A percentile compares a stretch with the other conserved stretches of the same genome.
Evolutionary conservation across 2,329 filamentous ascomycete species (phyloP).

Genomic region (Trichophyton simii): DNA sequence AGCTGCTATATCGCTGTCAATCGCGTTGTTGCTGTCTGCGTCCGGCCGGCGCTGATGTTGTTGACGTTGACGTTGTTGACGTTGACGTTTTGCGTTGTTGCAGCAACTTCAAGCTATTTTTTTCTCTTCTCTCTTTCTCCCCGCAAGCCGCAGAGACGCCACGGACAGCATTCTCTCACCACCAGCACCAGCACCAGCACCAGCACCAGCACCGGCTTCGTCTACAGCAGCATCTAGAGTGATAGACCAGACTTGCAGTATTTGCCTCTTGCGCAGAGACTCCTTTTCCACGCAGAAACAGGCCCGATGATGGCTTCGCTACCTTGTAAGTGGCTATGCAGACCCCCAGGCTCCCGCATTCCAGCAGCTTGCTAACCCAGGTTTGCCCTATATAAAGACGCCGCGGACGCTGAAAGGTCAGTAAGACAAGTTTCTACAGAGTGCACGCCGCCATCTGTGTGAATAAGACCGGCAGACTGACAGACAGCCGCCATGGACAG

Average conservation of each 20-base stretch:
- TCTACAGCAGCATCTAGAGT: neutral
- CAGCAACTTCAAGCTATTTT: neutral
- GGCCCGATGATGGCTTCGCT: neutral
- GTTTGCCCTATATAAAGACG: conserved; percentile 48
- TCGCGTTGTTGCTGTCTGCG: no score
- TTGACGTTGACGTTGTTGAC: neutral
- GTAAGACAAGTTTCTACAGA: conserved; percentile 15
- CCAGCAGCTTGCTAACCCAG: neutral
- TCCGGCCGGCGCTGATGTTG: neutral
- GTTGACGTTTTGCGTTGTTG: neutral
- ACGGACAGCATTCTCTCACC: neutral
- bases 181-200: neutral
- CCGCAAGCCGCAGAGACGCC: neutral
- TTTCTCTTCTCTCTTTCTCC: neutral
- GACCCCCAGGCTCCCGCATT: neutral
- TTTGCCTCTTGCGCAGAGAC: neutral
- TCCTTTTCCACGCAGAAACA: neutral
- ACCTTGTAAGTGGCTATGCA: conserved; percentile 2
- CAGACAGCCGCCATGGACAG: conserved; percentile 33
- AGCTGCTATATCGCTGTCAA: neutral
- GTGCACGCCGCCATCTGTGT: neutral
- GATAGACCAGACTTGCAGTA: neutral
- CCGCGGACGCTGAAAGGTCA: conserved; percentile 91
- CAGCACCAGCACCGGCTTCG: neutral
- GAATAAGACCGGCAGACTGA: neutral